Evolutionary conservation across 805 yeast species (phyloP), one percentile per base, ranked within the genome.

Genomic region (Myxozyma monticola): DNA sequence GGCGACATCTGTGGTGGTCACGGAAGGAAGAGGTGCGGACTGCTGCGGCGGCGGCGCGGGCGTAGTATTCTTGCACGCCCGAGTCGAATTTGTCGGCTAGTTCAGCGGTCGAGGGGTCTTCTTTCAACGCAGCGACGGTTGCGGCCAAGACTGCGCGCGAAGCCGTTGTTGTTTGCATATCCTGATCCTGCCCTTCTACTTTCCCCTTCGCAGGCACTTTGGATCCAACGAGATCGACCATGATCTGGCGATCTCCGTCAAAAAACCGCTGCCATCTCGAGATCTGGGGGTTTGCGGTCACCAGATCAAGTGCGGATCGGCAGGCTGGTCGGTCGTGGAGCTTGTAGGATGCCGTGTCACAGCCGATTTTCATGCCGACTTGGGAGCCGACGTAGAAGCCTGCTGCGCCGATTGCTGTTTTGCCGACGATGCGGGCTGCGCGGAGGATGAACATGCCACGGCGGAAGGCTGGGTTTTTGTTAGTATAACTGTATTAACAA

Each of bases 371-470:
- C 17, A 46, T 37, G 14, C 52, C 56, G 9, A 51, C 28, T 15
- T 51, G 52, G 22, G 41, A 20, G 20, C 56, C 56, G 40, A 28
- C 29, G 43, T 33, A 38, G 37, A 51, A 47, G 7, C 56, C 56
- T 1, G 37, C 20, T n/a, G 39, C 18, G 21, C 54, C 54, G 9
- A 24, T 31, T 2, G 33, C 33, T 7, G 44, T n/a, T 42, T 42
- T 42, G 12, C 47, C 52, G 17, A 48, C n/a, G 1, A 35, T 6
- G 18, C 43, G 31, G 6, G 15, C 15, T 2, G 24, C 10, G 7
- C 37, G 17, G 17, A 42, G 10, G 8, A 15, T 18, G 29, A 41
- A 37, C 8, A 34, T 12, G 24, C 31, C 34, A 15, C 41, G 29
- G 25, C 41, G 42, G 18, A 47, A 38, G 12, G 41, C 45, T 41